phyloP scores from a whole-genome alignment of 164 flowering plant species.

The Hamamelis virginiana region DNA sequence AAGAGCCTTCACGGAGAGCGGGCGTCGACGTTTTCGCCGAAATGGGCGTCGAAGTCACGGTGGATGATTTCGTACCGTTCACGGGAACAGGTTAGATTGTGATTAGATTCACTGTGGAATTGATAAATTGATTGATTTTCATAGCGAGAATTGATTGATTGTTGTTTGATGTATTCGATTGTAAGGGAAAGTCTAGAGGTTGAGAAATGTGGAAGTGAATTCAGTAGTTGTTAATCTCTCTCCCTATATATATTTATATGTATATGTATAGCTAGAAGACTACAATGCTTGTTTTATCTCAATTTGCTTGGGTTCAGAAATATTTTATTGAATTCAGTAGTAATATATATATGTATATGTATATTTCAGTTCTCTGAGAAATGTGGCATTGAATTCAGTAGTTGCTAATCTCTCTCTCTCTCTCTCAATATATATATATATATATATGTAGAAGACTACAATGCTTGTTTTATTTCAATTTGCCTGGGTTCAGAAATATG shows the following conservation, averaged over 20 bases:
- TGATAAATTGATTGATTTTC: too few species aligned
- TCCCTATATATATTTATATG: too few species aligned
- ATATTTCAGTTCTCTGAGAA: background rate
- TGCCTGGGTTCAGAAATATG: too few species aligned
- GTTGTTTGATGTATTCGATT: too few species aligned
- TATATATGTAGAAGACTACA: too few species aligned
- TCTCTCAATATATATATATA: too few species aligned
- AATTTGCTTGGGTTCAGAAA: too few species aligned
- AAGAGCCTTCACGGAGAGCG: constrained; percentile 78
- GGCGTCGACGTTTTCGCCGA: constrained; percentile 85
- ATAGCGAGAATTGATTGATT: too few species aligned
- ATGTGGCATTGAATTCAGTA: background rate
- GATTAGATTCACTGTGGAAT: background rate
- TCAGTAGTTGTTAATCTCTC: background rate
- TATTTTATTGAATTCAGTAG: too few species aligned
- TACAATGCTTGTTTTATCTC: too few species aligned
- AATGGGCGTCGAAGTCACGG: constrained; percentile 81
- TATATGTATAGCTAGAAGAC: too few species aligned
- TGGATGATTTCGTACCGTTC: constrained; percentile 85
- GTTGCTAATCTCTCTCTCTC: background rate
- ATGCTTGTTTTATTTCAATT: too few species aligned
- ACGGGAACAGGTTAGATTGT: constrained; percentile 81
- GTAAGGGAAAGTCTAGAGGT: background rate
- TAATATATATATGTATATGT: background rate
- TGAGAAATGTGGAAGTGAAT: background rate